A percentile compares a stretch with the other conserved stretches of the same genome.
These are phyloP conservation scores for Xerocomus amazonicus DNA, from an alignment of 1,284 basidiomycete species.

Conservation along the genomic window DNA sequence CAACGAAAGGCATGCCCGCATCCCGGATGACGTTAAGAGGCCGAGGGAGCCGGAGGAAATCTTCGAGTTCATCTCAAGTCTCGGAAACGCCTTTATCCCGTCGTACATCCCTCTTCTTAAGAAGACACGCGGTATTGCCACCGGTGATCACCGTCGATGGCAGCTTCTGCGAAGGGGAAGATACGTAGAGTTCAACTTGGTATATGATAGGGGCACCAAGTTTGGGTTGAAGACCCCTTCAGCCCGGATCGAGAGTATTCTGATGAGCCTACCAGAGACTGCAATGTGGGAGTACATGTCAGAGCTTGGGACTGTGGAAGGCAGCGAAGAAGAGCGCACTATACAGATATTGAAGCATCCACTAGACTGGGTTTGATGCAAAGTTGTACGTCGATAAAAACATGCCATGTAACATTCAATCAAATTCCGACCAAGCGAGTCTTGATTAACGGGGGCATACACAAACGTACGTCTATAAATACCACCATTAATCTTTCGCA, in stretches of 20 bases:
- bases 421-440: too few relatives aligned
- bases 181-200: conserved; percentile 94
- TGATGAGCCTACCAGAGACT: conserved; percentile 89
- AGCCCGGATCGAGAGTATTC: conserved; percentile 88
- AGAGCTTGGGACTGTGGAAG: conserved; percentile 66
- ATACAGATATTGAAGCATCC: conserved; percentile 46
- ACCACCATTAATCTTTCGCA: not conserved
- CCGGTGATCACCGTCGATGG: conserved; percentile 76
- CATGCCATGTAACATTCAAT: too few relatives aligned
- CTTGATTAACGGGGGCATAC: not conserved
- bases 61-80: conserved; percentile 69
- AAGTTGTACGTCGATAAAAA: too few relatives aligned
- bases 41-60: conserved; percentile 62
- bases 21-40: conserved; percentile 48
- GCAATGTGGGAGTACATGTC: conserved; percentile 94
- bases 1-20: conserved; percentile 52
- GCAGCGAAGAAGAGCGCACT: conserved; percentile 60
- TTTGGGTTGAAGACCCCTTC: conserved; percentile 91
- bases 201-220: conserved; percentile 83
- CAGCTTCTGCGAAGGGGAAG: conserved; percentile 85
- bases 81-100: conserved; percentile 80
- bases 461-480: not conserved
- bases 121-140: conserved; percentile 55
- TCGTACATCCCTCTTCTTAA: conserved; percentile 84
- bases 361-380: conserved; percentile 56